A percentile compares a stretch with the other conserved stretches of the same genome.
phyloP scores from a whole-genome alignment of 805 yeast genomes.

The Suhomyces vadensis region DNA sequence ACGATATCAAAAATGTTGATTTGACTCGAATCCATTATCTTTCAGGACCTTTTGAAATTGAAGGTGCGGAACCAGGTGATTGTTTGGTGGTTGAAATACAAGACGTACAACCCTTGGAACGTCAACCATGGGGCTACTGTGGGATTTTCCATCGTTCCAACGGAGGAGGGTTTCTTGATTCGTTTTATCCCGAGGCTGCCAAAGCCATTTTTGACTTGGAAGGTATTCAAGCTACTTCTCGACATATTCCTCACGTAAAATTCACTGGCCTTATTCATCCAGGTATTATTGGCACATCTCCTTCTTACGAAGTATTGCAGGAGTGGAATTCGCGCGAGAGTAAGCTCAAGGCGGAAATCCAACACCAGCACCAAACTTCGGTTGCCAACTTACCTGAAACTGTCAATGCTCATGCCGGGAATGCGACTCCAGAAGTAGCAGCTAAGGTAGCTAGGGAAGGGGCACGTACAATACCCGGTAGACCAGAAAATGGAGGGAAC shows the following conservation, averaged over 20 bases:
- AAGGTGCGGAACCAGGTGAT: constrained; percentile 50
- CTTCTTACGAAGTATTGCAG: constrained; percentile 42
- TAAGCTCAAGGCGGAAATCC: constrained; percentile 33
- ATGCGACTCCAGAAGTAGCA: constrained; percentile 30
- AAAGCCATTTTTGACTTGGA: constrained; percentile 55
- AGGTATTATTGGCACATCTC: constrained; percentile 53
- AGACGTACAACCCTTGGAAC: constrained; percentile 52
- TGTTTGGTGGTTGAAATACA: constrained; percentile 50
- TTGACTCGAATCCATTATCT: constrained; percentile 48
- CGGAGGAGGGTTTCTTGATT: constrained; percentile 53
- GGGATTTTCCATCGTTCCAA: constrained; percentile 50
- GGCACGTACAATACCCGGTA: constrained; percentile 55
- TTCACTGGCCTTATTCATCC: constrained; percentile 55
- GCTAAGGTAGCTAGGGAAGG: constrained; percentile 40
- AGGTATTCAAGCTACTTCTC: constrained; percentile 49
- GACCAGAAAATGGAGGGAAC: constrained; percentile 56
- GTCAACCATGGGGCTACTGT: constrained; percentile 56
- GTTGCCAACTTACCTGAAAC: constrained; percentile 46
- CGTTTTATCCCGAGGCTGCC: constrained; percentile 51
- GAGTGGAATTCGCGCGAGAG: constrained; percentile 50
- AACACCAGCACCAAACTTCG: constrained; percentile 29
- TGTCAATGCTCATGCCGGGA: constrained; percentile 42
- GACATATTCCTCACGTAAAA: constrained; percentile 51
- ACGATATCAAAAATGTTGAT: constrained; percentile 48
- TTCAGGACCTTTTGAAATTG: constrained; percentile 50